Percentiles rank a stretch among this genome's conserved stretches.
These are phyloP conservation scores for Carpinus fangiana DNA, from an alignment of 306 rosid species.

Conservation along the genomic window DNA sequence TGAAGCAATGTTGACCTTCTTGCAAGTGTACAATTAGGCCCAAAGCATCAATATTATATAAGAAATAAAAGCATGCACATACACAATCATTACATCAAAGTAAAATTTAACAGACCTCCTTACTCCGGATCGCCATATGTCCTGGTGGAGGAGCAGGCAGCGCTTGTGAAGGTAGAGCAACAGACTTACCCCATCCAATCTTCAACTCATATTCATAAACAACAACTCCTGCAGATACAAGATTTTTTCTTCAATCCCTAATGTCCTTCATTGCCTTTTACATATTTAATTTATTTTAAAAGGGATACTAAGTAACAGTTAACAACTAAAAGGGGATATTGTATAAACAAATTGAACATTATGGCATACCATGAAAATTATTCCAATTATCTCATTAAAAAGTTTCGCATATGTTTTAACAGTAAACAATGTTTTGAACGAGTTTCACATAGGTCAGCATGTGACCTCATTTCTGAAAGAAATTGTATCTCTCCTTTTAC, in stretches of 20 bases:
- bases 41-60: constrained; percentile 3
- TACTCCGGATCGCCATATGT: constrained; percentile 99
- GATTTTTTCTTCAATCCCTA: constrained; percentile 20
- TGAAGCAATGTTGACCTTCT: neutral
- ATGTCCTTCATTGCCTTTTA: constrained; percentile 10
- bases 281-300: constrained; percentile 19
- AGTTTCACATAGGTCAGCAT: neutral
- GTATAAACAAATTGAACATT: neutral
- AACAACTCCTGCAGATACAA: constrained; percentile 78
- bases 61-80: neutral
- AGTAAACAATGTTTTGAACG: neutral
- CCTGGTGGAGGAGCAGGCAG: constrained; percentile 99
- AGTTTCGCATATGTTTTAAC: neutral
- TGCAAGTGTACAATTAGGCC: neutral
- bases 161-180: constrained; percentile 97
- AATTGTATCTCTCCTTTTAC: no score
- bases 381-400: neutral
- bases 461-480: no score
- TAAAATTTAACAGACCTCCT: constrained; percentile 65
- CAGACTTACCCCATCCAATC: constrained; percentile 99
- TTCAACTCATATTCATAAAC: constrained; percentile 98
- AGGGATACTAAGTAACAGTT: constrained; percentile 1
- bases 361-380: neutral
- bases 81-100: neutral
- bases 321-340: neutral